A percentile compares a stretch with the other conserved stretches of the same genome.
Conservation (phyloP, 2,329 filamentous ascomycete genomes). For the Aspergillus viridinutans region DNA sequence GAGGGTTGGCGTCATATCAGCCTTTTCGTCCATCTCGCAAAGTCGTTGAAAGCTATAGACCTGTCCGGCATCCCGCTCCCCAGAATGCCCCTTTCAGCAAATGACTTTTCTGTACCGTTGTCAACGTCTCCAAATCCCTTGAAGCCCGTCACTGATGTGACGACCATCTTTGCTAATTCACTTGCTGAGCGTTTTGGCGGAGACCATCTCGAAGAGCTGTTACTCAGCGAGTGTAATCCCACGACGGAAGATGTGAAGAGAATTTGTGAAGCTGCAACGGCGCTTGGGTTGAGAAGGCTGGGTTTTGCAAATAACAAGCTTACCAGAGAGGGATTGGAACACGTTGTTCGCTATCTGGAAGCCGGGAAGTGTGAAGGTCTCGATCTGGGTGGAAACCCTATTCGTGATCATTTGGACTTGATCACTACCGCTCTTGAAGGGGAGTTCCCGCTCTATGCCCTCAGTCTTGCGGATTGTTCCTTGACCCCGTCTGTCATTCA, state of each 20-base stretch:
- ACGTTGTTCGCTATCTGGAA: conserved; percentile 72
- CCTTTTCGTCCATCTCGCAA: conserved; percentile 85
- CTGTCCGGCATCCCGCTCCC: conserved; percentile 81
- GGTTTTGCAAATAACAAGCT: conserved; percentile 81
- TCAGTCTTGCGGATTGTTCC: conserved; percentile 83
- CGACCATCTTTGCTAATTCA: conserved; percentile 67
- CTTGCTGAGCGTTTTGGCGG: conserved; percentile 74
- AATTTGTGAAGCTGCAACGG: conserved; percentile 76
- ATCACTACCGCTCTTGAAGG: conserved; percentile 34
- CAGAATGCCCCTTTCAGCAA: conserved; percentile 28
- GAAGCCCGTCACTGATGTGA: conserved; percentile 47
- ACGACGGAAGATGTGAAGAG: conserved; percentile 66
- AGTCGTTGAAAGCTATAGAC: conserved; percentile 79
- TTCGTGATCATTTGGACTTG: conserved; percentile 51
- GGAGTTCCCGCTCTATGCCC: conserved; percentile 64
- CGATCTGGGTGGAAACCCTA: conserved; percentile 81
- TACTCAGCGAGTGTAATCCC: conserved; percentile 74
- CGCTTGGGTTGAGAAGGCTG: conserved; percentile 71
- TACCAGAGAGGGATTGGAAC: conserved; percentile 66
- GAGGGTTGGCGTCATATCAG: conserved; percentile 91
- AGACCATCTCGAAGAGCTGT: conserved; percentile 72
- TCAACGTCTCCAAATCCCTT: conserved; percentile 13
- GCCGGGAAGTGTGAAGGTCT: conserved; percentile 79
- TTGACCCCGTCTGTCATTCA: conserved; percentile 68
- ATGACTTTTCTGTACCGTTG: conserved; percentile 17